Conservation (phyloP, 441 rosid species). For the Populus tomentosa region DNA sequence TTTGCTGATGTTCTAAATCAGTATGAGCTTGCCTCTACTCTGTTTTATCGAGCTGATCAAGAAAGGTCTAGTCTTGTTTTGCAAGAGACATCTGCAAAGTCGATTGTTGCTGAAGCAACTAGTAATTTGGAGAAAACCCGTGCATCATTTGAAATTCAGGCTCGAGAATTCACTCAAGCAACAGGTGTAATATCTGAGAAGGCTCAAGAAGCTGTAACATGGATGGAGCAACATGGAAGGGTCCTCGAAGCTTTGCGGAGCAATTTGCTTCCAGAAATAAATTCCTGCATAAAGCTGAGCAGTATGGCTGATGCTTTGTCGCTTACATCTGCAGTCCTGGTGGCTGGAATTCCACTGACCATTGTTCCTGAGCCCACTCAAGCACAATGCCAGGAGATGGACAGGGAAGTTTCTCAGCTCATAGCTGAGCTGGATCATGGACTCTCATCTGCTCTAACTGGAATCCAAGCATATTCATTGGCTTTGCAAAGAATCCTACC, state of each 20-base stretch:
- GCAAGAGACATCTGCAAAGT: conserved; percentile 87
- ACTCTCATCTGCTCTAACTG: conserved; percentile 64
- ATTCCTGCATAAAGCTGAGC: conserved; percentile 44
- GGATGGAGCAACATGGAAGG: conserved; percentile 94
- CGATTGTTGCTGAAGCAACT: conserved; percentile 86
- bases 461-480: conserved; percentile 72
- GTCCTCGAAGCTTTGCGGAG: conserved; percentile 80
- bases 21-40: conserved; percentile 75
- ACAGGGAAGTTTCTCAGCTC: conserved; percentile 76
- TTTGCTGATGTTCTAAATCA: conserved; percentile 68
- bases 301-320: conserved; percentile 56
- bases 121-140: conserved; percentile 58
- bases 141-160: conserved; percentile 74
- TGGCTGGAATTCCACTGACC: conserved; percentile 88
- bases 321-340: conserved; percentile 85
- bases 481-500: conserved; percentile 91
- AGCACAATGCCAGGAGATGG: conserved; percentile 87
- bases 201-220: conserved; percentile 85
- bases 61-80: conserved; percentile 73
- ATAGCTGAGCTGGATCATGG: conserved; percentile 72
- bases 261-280: conserved; percentile 69
- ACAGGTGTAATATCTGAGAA: conserved; percentile 69
- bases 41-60: conserved; percentile 81
- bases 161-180: conserved; percentile 85
- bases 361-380: conserved; percentile 98